Base-by-base conservation (phyloP, 2,329 filamentous ascomycete genomes). In the Cercospora canescens region DNA sequence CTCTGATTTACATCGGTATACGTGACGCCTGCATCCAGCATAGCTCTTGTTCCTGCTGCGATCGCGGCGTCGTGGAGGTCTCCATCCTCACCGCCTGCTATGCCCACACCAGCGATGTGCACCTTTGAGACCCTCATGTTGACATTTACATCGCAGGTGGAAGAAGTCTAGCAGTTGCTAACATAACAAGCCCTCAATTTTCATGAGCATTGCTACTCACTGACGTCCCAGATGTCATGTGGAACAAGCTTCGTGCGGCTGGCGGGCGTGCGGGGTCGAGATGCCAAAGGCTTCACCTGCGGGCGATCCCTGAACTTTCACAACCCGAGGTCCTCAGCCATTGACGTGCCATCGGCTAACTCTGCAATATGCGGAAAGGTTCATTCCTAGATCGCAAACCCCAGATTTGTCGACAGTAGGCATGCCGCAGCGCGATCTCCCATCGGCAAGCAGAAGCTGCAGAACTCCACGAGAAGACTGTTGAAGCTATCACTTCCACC, bases 11-110 rank as follows among this genome's bases (percentile, higher is more conserved):
- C 64, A 64, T 74, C 65, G 45, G 63, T 67, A 65, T 73, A 75
- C 21, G 70, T 70, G 16, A 73, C 37, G 11, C 73, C 72, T 14
- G 72, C 72, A 61, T 75, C 73, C 14, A 75, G 54, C 50, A 75
- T 54, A 28, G 73, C 73, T 64, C 73, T 73, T 4, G 71, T 70
- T 14, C 61, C 67, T 18, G 73, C 69, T 50, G 69, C 69, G 16
- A 72, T 54, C 6, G 68, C 67, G 50, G 52, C 41, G 14, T 63
- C 63, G 24, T 63, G 26, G 16, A 68, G 50, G 16, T 63, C 30
- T 30, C 37, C 34, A n/a, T 65, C 28, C 5, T 48, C 39, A 6
- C 37, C 32, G 50, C 32, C 55, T 58, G 72, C 65, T 14, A 66
- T 24, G 11, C 70, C 71, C 37, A 71, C 61, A 28, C 73, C 73